Evolutionary conservation across 2,329 filamentous ascomycete genomes (phyloP).

Genomic region (Bertia moriformis): DNA sequence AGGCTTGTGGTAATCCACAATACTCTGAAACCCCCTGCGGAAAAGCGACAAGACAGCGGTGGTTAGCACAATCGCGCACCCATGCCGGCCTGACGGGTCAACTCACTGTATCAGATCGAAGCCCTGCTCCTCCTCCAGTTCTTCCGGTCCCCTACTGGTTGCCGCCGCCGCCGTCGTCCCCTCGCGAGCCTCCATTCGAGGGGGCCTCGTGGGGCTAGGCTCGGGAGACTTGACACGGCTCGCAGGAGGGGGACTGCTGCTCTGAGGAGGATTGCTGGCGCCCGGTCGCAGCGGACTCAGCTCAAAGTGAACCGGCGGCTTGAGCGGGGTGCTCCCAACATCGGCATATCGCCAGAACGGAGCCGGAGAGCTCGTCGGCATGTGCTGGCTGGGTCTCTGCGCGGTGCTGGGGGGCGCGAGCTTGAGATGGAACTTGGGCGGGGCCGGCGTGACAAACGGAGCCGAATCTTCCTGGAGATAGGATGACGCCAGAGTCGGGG

Average conservation of each 20-base stretch:
- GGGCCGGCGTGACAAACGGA: constrained; percentile 58
- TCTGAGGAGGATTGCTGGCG: constrained; percentile 24
- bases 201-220: constrained; percentile 33
- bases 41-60: not conserved
- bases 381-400: constrained; percentile 69
- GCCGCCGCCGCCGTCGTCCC: constrained; percentile 12
- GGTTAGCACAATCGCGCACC: not conserved
- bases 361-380: constrained; percentile 71
- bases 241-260: constrained; percentile 43
- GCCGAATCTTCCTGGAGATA: constrained; percentile 44
- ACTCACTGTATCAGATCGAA: constrained; percentile 45
- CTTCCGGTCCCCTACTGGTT: constrained; percentile 7
- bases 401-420: constrained; percentile 68
- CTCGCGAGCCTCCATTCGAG: no score
- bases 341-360: constrained; percentile 82
- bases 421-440: constrained; percentile 57
- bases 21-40: constrained; percentile 47
- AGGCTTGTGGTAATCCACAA: constrained; percentile 45
- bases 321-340: constrained; percentile 57
- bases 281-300: constrained; percentile 40
- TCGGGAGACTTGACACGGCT: constrained; percentile 28
- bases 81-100: not conserved
- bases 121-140: constrained; percentile 25
- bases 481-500: constrained; percentile 46
- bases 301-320: constrained; percentile 32